Evolutionary conservation across 2,329 filamentous ascomycete species (phyloP), one percentile per base, ranked within the genome.

Genomic region (Aspergillus awamori): DNA sequence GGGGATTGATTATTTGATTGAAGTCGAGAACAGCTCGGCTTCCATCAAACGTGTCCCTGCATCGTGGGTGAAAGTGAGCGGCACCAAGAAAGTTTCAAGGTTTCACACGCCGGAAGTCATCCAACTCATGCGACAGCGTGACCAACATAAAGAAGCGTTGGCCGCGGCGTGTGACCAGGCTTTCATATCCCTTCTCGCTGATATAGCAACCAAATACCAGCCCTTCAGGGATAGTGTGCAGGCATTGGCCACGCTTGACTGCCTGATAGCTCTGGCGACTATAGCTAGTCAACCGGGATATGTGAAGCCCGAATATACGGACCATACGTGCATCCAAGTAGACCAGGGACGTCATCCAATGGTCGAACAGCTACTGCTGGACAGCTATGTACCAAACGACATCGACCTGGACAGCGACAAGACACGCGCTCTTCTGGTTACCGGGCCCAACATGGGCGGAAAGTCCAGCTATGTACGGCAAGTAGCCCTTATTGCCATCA

Each of bases 381-480:
- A 91, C 67, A 84, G 87, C 55, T 99, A 98, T 77, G 96, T 99
- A 60, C 94, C 95, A 51, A 99, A 99, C 77, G 87, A 90, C 70
- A 90, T 92, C 10, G 80, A 85, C 2, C 85, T 98, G 51, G 84
- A 86, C n/a, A 84, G 87, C 3, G 84, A 87, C 1, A 74, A 82
- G 0, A 85, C 87, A 0, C 84, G 91, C 5, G 92, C 92, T 2
- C 86, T 97, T 67, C 88, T 98, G 59, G 89, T 99, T 70, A 99
- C 95, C 0, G 95, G 95, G 0, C 95, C 95, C 30, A 99, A 99
- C 80, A 99, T 99, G 95, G 95, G 95, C 70, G 95, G 95, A 59
- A 99, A 99, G 74, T 97, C 92, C n/a, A 95, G 90, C 60, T 99
- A 97, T 76, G 94, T 99, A 22, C 92, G 95, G 57, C 91, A 93